These are phyloP conservation scores for Zalaria obscura DNA, from an alignment of 2,329 filamentous ascomycete genomes.

Conservation along the genomic window DNA sequence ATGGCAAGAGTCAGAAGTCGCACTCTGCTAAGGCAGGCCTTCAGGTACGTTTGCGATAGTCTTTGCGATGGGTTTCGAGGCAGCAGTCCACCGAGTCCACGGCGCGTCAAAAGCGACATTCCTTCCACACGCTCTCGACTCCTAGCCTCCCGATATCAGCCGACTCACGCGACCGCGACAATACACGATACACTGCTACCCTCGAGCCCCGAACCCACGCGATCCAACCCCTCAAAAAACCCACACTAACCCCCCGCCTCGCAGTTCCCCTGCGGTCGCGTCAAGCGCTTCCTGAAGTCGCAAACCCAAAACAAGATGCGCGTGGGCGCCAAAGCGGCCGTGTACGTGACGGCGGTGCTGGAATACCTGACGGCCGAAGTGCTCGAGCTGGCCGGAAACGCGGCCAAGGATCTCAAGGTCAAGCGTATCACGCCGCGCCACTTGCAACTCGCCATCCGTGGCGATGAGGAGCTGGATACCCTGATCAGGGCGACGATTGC, in stretches of 20 bases:
- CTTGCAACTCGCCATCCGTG: constrained; percentile 92
- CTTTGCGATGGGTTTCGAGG: neutral
- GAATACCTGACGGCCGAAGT: constrained; percentile 98
- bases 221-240: neutral
- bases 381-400: constrained; percentile 93
- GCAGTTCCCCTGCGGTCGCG: constrained; percentile 97
- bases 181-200: too few species aligned
- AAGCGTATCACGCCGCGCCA: constrained; percentile 99
- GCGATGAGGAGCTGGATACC: constrained; percentile 95
- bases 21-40: constrained; percentile 91
- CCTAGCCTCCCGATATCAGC: too few species aligned
- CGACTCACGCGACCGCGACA: too few species aligned
- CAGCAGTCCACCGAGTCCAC: neutral
- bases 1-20: constrained; percentile 81
- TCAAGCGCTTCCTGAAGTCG: constrained; percentile 99
- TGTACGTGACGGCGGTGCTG: constrained; percentile 94
- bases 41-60: constrained; percentile 55
- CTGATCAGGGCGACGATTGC: constrained; percentile 96
- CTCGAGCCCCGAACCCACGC: neutral
- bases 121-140: too few species aligned
- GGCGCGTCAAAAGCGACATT: constrained; percentile 1
- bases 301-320: constrained; percentile 99
- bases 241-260: neutral
- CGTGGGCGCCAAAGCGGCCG: constrained; percentile 94
- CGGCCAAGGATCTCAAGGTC: constrained; percentile 98